phyloP scores from a whole-genome alignment of 2,329 filamentous ascomycete species.

The Diaporthe ilicicola region DNA sequence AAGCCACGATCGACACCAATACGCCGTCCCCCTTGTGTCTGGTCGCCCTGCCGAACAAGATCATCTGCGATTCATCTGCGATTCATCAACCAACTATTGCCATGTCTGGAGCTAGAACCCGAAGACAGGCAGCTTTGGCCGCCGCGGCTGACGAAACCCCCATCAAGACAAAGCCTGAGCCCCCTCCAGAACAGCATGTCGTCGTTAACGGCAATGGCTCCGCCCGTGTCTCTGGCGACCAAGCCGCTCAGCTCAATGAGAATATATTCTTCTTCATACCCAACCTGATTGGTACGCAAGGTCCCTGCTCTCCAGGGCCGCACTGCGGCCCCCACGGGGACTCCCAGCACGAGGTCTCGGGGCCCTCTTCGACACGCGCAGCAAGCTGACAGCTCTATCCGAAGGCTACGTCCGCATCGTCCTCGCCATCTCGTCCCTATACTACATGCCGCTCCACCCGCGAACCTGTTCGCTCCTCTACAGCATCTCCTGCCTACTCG shows the following conservation, averaged over 20 bases:
- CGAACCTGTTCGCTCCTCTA: slow-evolving; percentile 92
- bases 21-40: not conserved
- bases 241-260: slow-evolving; percentile 56
- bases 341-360: not conserved
- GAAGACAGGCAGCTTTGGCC: slow-evolving; percentile 36
- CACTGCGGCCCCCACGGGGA: slow-evolving; percentile 8
- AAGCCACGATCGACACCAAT: slow-evolving; percentile 6
- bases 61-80: too few relatives aligned
- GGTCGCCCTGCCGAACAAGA: not conserved
- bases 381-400: slow-evolving; percentile 32
- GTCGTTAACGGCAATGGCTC: slow-evolving; percentile 57
- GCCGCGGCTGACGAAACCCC: slow-evolving; percentile 36
- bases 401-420: slow-evolving; percentile 80
- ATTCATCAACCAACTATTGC: slow-evolving; percentile 15
- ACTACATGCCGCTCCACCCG: slow-evolving; percentile 99
- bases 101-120: slow-evolving; percentile 36
- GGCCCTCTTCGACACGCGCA: not conserved
- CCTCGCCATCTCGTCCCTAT: slow-evolving; percentile 87
- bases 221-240: slow-evolving; percentile 45
- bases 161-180: slow-evolving; percentile 41
- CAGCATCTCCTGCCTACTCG: slow-evolving; percentile 91
- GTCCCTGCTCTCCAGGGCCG: not conserved
- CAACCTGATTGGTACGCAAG: slow-evolving; percentile 77
- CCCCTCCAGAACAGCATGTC: slow-evolving; percentile 34
- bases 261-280: slow-evolving; percentile 87